Conservation (phyloP, 768 basidiomycete species). For the Dendrothele bispora region DNA sequence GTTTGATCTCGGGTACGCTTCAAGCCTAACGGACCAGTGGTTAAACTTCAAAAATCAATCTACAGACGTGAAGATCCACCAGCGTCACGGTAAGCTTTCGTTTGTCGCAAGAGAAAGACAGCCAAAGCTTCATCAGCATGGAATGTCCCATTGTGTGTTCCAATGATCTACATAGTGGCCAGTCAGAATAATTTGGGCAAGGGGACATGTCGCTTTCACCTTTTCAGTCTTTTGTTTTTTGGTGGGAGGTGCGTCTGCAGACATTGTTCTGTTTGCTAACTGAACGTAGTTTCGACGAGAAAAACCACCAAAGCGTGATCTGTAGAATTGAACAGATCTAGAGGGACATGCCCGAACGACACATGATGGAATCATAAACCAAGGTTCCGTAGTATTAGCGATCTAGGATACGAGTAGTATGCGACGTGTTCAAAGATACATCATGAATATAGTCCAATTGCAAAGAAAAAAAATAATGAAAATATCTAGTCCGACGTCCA, state of each 20-base stretch:
- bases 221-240: slow-evolving; percentile 9
- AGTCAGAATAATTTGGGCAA: background rate
- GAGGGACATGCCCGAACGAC: background rate
- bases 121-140: slow-evolving; percentile 98
- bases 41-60: background rate
- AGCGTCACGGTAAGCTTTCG: slow-evolving; percentile 71
- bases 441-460: background rate
- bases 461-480: background rate
- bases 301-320: background rate
- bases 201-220: background rate
- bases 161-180: slow-evolving; percentile 59
- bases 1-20: slow-evolving; percentile 74
- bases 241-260: slow-evolving; percentile 9
- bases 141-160: slow-evolving; percentile 94
- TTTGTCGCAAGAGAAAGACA: slow-evolving; percentile 82
- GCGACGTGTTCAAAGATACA: background rate
- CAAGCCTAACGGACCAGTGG: slow-evolving; percentile 42
- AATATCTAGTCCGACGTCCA: background rate
- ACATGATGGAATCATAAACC: background rate
- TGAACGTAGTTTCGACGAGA: background rate
- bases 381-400: background rate
- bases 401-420: background rate
- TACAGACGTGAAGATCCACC: slow-evolving; percentile 39
- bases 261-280: background rate
- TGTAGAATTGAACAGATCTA: background rate